A percentile compares a stretch with the other conserved stretches of the same genome.
These are phyloP conservation scores for Corylus heterophylla DNA, from an alignment of 306 rosid genomes.

Conservation along the genomic window DNA sequence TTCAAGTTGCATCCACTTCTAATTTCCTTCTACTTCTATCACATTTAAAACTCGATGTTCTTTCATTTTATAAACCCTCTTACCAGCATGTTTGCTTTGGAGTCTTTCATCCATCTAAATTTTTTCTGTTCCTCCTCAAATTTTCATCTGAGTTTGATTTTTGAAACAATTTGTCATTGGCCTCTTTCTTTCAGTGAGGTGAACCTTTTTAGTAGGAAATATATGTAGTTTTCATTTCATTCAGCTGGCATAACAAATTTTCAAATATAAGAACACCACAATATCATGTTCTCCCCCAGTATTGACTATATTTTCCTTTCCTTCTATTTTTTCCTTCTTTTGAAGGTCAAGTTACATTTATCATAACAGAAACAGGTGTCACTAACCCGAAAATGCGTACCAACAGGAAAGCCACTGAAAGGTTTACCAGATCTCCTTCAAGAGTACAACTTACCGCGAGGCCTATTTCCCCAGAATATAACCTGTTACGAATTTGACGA, in stretches of 20 bases:
- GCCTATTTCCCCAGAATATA: constrained; percentile 84
- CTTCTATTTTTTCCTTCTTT: neutral
- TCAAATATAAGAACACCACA: neutral
- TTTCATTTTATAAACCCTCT: neutral
- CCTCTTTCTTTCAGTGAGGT: neutral
- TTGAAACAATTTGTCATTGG: neutral
- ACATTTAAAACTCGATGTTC: neutral
- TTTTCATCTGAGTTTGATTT: neutral
- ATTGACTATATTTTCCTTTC: neutral
- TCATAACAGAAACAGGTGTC: neutral
- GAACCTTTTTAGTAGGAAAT: neutral
- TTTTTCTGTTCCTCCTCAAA: neutral
- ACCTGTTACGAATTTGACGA: constrained; percentile 83
- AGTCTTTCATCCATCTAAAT: neutral
- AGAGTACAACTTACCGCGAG: constrained; percentile 82
- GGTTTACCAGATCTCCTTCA: constrained; percentile 87
- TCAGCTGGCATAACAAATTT: neutral
- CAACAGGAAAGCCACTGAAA: constrained; percentile 73
- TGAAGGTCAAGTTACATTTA: neutral
- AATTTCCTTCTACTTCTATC: neutral
- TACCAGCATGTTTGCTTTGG: neutral
- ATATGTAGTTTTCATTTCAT: neutral
- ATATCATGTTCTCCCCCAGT: neutral
- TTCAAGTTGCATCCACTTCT: neutral
- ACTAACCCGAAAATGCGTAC: constrained; percentile 4